Base-by-base conservation (phyloP, 2,329 filamentous ascomycete species). In the Venturia effusa region DNA sequence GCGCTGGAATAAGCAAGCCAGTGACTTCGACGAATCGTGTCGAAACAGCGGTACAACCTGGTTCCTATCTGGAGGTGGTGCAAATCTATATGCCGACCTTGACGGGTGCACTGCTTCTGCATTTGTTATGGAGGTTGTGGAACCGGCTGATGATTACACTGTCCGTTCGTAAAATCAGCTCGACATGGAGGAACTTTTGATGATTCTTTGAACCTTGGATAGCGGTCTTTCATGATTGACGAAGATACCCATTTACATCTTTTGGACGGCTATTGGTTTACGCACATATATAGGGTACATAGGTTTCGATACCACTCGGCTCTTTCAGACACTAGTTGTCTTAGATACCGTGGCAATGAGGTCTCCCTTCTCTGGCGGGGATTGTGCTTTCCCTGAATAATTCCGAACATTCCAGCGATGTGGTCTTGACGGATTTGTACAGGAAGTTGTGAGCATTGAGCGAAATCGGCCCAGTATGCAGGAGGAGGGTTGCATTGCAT, bases 21-120 rank as follows among this genome's bases (percentile, higher is more conserved):
- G 69, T 70, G 62, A 76, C 77, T 27, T 32, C 1, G 60, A 75
- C 75, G 1, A 74, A 76, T 0, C 76, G 76, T 68, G 79, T 81
- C 64, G 78, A 80, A 66, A 80, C 78, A 0, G 76, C 79, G 43
- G 78, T 81, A 17, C 67, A 72, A 60, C 74, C 78, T 8, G 40
- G 41, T 8, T 72, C 67, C 57, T 71, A 72, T 40, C 66, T 73
- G 1, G 78, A 81, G 68, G 76, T 77, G 61, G 54, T 79, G 64
- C 75, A 77, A 65, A 76, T 80, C 10, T 78, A 79, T 62, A 67
- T 75, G 30, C 78, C 78, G 0, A 65, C 74, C 19, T 70, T 62
- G 59, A 24, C 63, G 2, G 41, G 40, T 39, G 63, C 66, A 6
- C 66, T 79, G 66, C 67, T 79, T 8, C 70, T 70, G 5, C 71